Conservation (phyloP, 2,329 filamentous ascomycete genomes). For the Epichloe brachyelytri region DNA sequence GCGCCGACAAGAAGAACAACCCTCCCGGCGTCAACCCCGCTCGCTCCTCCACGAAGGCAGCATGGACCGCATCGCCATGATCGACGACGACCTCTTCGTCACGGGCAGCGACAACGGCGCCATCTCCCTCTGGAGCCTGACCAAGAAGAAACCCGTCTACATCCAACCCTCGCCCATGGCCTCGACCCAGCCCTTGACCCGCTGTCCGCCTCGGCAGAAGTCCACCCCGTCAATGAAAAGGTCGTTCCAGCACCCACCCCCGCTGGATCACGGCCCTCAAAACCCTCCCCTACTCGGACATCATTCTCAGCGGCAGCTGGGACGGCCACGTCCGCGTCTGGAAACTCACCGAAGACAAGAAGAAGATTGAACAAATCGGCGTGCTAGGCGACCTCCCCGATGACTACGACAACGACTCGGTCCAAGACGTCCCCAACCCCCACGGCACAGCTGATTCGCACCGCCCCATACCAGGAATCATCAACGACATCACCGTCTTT, state of each 20-base stretch:
- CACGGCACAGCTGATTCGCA: slow-evolving; percentile 4
- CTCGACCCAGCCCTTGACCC: slow-evolving; percentile 59
- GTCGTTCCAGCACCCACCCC: slow-evolving; percentile 50
- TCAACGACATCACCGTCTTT: slow-evolving; percentile 82
- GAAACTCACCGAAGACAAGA: slow-evolving; percentile 74
- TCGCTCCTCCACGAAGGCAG: slow-evolving; percentile 61
- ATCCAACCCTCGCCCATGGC: slow-evolving; percentile 75
- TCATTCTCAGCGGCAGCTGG: slow-evolving; percentile 88
- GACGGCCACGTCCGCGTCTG: slow-evolving; percentile 74
- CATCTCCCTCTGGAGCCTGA: slow-evolving; percentile 72
- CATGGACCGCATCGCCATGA: slow-evolving; percentile 82
- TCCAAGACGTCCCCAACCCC: slow-evolving; percentile 10
- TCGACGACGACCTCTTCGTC: slow-evolving; percentile 80
- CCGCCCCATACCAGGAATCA: slow-evolving; percentile 50
- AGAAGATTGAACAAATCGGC: slow-evolving; percentile 60
- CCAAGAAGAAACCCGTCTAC: slow-evolving; percentile 90
- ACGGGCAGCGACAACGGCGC: slow-evolving; percentile 88
- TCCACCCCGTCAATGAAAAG: slow-evolving; percentile 40
- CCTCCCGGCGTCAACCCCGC: slow-evolving; percentile 28
- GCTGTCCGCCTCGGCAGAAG: slow-evolving; percentile 61
- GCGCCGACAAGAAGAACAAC: slow-evolving; percentile 43
- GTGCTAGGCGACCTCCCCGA: slow-evolving; percentile 37
- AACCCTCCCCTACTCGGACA: slow-evolving; percentile 78
- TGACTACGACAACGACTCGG: slow-evolving; percentile 17
- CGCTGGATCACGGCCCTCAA: slow-evolving; percentile 84